A percentile compares a stretch with the other conserved stretches of the same genome.
phyloP scores from a whole-genome alignment of 345 rosid genomes.

The Salix dunnii region DNA sequence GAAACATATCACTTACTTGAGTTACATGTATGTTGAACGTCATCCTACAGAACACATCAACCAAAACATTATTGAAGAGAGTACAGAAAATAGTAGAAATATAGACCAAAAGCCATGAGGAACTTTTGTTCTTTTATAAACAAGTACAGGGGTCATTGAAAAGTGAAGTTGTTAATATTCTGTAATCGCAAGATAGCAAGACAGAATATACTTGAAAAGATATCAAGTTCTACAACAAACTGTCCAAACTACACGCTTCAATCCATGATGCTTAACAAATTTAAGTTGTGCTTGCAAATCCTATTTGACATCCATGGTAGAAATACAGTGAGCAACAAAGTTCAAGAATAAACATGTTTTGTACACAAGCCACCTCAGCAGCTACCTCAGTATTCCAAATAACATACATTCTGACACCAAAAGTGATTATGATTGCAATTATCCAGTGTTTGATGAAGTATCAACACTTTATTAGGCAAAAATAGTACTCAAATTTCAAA shows the following conservation, averaged over 20 bases:
- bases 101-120: not conserved
- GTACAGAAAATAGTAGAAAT: not conserved
- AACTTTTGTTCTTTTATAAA: not conserved
- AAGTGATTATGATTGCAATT: not conserved
- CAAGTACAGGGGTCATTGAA: too few species aligned
- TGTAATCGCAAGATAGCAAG: not conserved
- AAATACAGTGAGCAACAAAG: not conserved
- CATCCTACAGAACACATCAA: slow-evolving; percentile 44
- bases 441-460: not conserved
- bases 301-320: not conserved
- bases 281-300: not conserved
- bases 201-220: not conserved
- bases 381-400: not conserved
- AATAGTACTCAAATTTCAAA: not conserved
- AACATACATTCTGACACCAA: not conserved
- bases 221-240: not conserved
- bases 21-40: slow-evolving; percentile 53
- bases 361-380: not conserved
- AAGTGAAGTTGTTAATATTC: too few species aligned
- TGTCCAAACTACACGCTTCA: not conserved
- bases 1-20: slow-evolving; percentile 50
- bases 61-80: not conserved
- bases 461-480: not conserved
- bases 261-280: not conserved
- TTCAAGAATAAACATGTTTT: not conserved